Percentiles rank a stretch among this genome's conserved stretches.
Conservation (phyloP, 1,284 basidiomycete species). For the Melampsora larici-populina region DNA sequence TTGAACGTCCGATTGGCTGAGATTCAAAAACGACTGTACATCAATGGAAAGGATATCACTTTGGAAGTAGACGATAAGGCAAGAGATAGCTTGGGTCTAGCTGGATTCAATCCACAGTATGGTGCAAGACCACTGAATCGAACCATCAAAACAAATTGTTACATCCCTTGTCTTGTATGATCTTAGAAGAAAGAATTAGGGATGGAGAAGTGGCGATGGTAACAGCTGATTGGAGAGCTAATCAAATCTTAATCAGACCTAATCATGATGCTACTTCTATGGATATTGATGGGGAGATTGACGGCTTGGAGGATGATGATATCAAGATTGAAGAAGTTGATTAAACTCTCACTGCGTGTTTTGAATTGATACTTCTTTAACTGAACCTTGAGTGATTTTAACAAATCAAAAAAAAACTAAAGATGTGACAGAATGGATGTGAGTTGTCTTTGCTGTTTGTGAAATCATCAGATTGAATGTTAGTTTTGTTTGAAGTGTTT, state of each 20-base stretch:
- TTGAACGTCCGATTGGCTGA: slow-evolving; percentile 59
- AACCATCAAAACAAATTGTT: slow-evolving; percentile 88
- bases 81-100: slow-evolving; percentile 75
- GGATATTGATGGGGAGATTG: slow-evolving; percentile 64
- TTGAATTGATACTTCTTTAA: too few relatives aligned
- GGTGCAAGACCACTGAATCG: slow-evolving; percentile 88
- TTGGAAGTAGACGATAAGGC: slow-evolving; percentile 72
- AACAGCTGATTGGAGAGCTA: slow-evolving; percentile 75
- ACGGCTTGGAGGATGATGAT: slow-evolving; percentile 57
- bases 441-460: too few relatives aligned
- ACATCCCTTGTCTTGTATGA: slow-evolving; percentile 81
- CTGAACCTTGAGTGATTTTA: too few relatives aligned
- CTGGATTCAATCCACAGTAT: slow-evolving; percentile 66
- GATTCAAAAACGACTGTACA: slow-evolving; percentile 69
- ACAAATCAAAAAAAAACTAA: too few relatives aligned
- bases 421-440: too few relatives aligned
- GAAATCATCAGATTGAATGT: too few relatives aligned
- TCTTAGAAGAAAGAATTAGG: slow-evolving; percentile 76
- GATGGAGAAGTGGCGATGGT: slow-evolving; percentile 77
- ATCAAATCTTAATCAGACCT: slow-evolving; percentile 72
- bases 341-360: too few relatives aligned
- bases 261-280: slow-evolving; percentile 67
- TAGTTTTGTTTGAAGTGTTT: too few relatives aligned
- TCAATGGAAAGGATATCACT: slow-evolving; percentile 69
- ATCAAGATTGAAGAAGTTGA: slow-evolving; percentile 76